Evolutionary conservation across 1,139 yeast species (phyloP).

Genomic region (Yamadazyma dendronema): DNA sequence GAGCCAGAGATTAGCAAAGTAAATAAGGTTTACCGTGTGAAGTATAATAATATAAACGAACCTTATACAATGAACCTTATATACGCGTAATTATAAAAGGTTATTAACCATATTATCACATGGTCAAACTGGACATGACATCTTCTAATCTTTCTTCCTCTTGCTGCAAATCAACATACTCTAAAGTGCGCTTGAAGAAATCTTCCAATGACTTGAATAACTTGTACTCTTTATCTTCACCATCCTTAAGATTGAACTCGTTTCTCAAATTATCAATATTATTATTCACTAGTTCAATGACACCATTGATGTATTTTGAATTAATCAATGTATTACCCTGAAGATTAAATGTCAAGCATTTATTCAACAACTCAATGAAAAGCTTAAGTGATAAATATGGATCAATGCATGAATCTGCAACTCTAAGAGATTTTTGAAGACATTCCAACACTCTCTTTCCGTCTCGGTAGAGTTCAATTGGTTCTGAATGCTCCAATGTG

Average conservation of each 20-base stretch:
- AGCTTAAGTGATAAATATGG: conserved; percentile 73
- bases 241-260: conserved; percentile 19
- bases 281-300: conserved; percentile 78
- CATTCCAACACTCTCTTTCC: conserved; percentile 49
- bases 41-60: no score
- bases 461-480: conserved; percentile 33
- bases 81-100: no score
- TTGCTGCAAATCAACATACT: conserved; percentile 65
- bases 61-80: no score
- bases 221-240: conserved; percentile 31
- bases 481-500: conserved; percentile 35
- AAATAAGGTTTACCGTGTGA: no score
- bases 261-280: conserved; percentile 59
- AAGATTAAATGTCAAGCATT: conserved; percentile 79
- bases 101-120: neutral
- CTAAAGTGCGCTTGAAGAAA: conserved; percentile 64
- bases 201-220: conserved; percentile 29
- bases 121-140: conserved; percentile 2
- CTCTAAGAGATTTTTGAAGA: conserved; percentile 67
- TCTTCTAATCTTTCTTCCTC: conserved; percentile 56
- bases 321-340: conserved; percentile 77
- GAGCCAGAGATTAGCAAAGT: no score
- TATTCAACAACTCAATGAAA: conserved; percentile 84
- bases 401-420: conserved; percentile 93
- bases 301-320: conserved; percentile 74